Base-by-base conservation (phyloP, 2,329 filamentous ascomycete species). In the Ophiostoma perfectum region DNA sequence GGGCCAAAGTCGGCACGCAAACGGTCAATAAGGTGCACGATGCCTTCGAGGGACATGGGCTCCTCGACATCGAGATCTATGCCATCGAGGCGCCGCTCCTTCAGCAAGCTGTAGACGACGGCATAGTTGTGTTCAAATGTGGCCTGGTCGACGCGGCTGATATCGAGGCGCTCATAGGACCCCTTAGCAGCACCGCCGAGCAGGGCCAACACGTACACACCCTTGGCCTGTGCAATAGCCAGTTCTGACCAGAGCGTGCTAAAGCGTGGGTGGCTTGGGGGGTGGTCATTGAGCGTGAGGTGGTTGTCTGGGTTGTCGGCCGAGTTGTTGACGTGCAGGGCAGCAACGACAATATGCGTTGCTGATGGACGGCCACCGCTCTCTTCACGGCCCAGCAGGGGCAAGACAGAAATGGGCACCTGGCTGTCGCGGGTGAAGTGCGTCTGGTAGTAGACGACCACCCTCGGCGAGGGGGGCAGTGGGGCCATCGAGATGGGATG, bases 11-110 rank as follows among this genome's bases (percentile, higher is more conserved):
- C 89, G 4, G 80, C 77, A 69, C 86, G 85, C 58, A 90, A 81
- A 38, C 86, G 81, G 75, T 89, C 87, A 70, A 90, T 88, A 36
- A 90, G 78, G 47, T 85, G 80, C 45, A 88, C 83, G 49, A 88
- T 80, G 0, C 89, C 88, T 0, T 77, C 74, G 0, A 93, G 81
- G 8, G 87, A 85, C 82, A 90, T 90, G 3, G 78, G 75, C 78
- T 94, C 91, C 78, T 95, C 91, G 41, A 92, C 86, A 72, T 92
- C 90, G 3, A 92, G 82, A 75, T 92, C 90, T 1, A 92, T 74
- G 0, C 90, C 90, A 71, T 90, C 83, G 1, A 92, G 80, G 0
- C 76, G 78, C 70, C 85, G 81, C 45, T 80, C 80, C 2, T 82
- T 80, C 60, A 95, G 81, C 62, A 92, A 78, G 62, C 83, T 79